Conservation (phyloP, 2,329 filamentous ascomycete genomes). For the Coniosporium tulheliwenetii region DNA sequence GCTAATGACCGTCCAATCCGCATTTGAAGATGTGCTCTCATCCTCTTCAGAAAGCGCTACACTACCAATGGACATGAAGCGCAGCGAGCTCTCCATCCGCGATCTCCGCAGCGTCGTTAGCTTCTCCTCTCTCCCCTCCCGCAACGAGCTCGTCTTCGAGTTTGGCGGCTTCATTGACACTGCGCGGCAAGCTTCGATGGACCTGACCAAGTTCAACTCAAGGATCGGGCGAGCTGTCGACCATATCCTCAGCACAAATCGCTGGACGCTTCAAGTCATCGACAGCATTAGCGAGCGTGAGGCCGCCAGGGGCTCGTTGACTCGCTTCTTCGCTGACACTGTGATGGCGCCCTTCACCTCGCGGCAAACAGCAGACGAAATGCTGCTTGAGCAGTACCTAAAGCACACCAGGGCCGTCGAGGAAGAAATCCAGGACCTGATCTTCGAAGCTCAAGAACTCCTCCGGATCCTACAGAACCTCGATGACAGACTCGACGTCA, state of each 20-base stretch:
- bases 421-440: slow-evolving; percentile 51
- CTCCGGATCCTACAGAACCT: slow-evolving; percentile 49
- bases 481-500: slow-evolving; percentile 53
- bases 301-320: slow-evolving; percentile 20
- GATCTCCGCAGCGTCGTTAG: slow-evolving; percentile 59
- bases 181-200: slow-evolving; percentile 45
- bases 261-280: slow-evolving; percentile 57
- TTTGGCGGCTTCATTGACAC: slow-evolving; percentile 63
- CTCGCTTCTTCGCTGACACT: slow-evolving; percentile 26
- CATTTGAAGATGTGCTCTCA: slow-evolving; percentile 61
- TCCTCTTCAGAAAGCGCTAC: slow-evolving; percentile 48
- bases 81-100: slow-evolving; percentile 56
- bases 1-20: slow-evolving; percentile 57
- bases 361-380: slow-evolving; percentile 41
- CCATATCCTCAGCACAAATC: slow-evolving; percentile 57
- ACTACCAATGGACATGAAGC: slow-evolving; percentile 65
- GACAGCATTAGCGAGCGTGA: slow-evolving; percentile 39
- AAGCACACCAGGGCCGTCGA: slow-evolving; percentile 55
- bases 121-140: slow-evolving; percentile 50
- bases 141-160: slow-evolving; percentile 57
- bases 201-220: slow-evolving; percentile 61
- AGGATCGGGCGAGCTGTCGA: slow-evolving; percentile 62
- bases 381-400: slow-evolving; percentile 59
- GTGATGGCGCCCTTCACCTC: slow-evolving; percentile 46
- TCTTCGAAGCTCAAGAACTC: slow-evolving; percentile 54